Conservation (phyloP, 176 grass and related monocot species). For the Oryza glaberrima region DNA sequence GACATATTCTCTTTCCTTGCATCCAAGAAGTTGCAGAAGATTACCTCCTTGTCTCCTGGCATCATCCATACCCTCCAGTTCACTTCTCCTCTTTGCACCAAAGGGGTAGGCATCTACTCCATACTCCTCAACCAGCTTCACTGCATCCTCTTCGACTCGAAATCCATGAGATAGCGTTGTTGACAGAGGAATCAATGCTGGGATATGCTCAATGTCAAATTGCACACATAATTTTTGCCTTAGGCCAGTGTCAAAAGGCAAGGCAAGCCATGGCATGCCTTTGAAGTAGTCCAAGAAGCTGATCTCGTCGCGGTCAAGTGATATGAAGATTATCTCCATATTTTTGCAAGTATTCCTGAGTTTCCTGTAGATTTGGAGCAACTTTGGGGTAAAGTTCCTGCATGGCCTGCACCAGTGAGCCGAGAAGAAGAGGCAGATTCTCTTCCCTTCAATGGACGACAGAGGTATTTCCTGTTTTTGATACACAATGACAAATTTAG, state of each 20-base stretch:
- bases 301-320: slow-evolving; percentile 43
- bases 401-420: slow-evolving; percentile 63
- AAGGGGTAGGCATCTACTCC: slow-evolving; percentile 58
- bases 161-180: not conserved
- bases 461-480: slow-evolving; percentile 40
- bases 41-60: slow-evolving; percentile 49
- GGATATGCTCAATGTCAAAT: slow-evolving; percentile 49
- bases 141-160: slow-evolving; percentile 45
- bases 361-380: slow-evolving; percentile 47
- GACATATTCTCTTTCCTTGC: slow-evolving; percentile 48
- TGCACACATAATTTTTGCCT: not conserved
- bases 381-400: slow-evolving; percentile 48
- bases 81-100: slow-evolving; percentile 43
- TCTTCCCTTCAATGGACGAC: slow-evolving; percentile 53
- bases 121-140: slow-evolving; percentile 51
- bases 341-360: slow-evolving; percentile 31
- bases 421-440: slow-evolving; percentile 54
- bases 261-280: slow-evolving; percentile 59
- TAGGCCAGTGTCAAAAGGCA: slow-evolving; percentile 47
- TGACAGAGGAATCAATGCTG: slow-evolving; percentile 53
- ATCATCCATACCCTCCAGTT: slow-evolving; percentile 54
- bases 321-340: slow-evolving; percentile 57
- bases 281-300: slow-evolving; percentile 54
- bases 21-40: slow-evolving; percentile 61
- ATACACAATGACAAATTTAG: not conserved